Conservation (phyloP, 257 asterid genomes). For the Scutellaria baicalensis region DNA sequence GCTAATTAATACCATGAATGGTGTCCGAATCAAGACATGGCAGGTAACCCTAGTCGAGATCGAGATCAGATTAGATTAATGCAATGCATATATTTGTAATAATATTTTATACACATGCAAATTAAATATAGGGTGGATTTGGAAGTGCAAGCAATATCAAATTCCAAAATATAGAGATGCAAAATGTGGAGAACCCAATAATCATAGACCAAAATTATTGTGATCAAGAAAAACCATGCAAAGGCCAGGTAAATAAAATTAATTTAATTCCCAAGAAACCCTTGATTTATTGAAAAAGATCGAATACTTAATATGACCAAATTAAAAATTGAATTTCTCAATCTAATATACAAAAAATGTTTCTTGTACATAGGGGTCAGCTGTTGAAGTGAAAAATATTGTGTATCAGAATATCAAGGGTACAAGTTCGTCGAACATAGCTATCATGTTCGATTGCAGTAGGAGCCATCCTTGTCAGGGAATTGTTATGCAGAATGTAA, state of each 20-base stretch:
- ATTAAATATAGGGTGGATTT: constrained; percentile 80
- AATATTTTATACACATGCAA: too few species aligned
- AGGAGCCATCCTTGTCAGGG: constrained; percentile 50
- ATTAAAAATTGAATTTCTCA: neutral
- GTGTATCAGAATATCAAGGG: constrained; percentile 59
- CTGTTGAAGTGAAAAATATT: constrained; percentile 60
- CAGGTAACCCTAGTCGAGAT: constrained; percentile 33
- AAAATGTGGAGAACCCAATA: constrained; percentile 64
- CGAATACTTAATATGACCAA: neutral
- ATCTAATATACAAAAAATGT: too few species aligned
- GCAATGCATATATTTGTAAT: too few species aligned
- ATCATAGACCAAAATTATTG: constrained; percentile 77
- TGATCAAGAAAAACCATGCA: constrained; percentile 53
- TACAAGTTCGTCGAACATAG: constrained; percentile 49
- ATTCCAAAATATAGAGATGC: constrained; percentile 58
- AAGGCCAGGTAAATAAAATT: constrained; percentile 30
- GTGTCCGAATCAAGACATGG: constrained; percentile 91
- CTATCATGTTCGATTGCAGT: constrained; percentile 56
- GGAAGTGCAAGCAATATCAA: constrained; percentile 78
- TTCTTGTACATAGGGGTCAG: too few species aligned
- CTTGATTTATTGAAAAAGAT: neutral
- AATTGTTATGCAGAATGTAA: constrained; percentile 49
- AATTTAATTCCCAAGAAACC: neutral
- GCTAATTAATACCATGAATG: constrained; percentile 59
- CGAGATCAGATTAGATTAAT: too few species aligned